Conservation (phyloP, 805 yeast genomes). For the Maudiozyma saulgeensis region DNA sequence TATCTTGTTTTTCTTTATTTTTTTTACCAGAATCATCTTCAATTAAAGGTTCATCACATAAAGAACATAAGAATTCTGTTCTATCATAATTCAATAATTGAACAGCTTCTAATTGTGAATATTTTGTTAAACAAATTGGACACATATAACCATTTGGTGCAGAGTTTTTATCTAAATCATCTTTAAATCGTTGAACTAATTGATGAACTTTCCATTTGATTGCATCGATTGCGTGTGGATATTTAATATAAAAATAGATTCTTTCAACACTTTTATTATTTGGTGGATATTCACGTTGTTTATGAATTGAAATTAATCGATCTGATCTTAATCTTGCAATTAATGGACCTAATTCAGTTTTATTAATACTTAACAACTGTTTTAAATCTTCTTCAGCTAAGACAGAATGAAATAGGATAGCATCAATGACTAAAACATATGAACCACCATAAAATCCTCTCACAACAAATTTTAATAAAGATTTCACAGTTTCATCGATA, state of each 20-base stretch:
- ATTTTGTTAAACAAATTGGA: slow-evolving; percentile 73
- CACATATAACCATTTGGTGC: slow-evolving; percentile 94
- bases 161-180: slow-evolving; percentile 72
- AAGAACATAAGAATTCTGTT: slow-evolving; percentile 73
- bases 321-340: slow-evolving; percentile 81
- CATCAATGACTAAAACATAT: slow-evolving; percentile 79
- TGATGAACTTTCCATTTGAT: slow-evolving; percentile 94
- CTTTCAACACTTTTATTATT: slow-evolving; percentile 60
- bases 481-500: slow-evolving; percentile 35
- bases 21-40: slow-evolving; percentile 87
- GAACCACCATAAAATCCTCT: slow-evolving; percentile 82
- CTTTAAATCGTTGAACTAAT: slow-evolving; percentile 67
- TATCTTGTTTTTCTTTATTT: slow-evolving; percentile 71
- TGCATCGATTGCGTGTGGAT: slow-evolving; percentile 89
- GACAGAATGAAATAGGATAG: slow-evolving; percentile 78
- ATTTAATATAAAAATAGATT: slow-evolving; percentile 79
- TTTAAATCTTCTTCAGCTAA: slow-evolving; percentile 87
- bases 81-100: slow-evolving; percentile 70
- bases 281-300: slow-evolving; percentile 59
- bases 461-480: slow-evolving; percentile 62
- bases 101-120: slow-evolving; percentile 80
- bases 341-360: slow-evolving; percentile 76
- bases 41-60: slow-evolving; percentile 64
- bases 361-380: slow-evolving; percentile 68
- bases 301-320: slow-evolving; percentile 59